Evolutionary conservation across 2,329 filamentous ascomycete genomes (phyloP).

Genomic region (Colletotrichum godetiae): DNA sequence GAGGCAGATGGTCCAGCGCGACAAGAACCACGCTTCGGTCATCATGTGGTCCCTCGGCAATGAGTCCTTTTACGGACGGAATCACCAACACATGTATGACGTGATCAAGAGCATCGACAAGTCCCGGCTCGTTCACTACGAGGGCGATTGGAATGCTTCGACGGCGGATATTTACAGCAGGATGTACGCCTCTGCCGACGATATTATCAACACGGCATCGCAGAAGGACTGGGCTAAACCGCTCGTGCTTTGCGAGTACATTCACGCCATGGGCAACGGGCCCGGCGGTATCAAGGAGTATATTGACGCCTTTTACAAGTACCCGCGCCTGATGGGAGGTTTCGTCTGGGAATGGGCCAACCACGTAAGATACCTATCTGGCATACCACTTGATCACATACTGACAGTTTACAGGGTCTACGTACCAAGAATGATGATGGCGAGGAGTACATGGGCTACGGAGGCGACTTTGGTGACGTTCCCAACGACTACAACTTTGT

Average conservation of each 20-base stretch:
- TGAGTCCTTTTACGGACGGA: conserved; percentile 76
- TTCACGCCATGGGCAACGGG: conserved; percentile 78
- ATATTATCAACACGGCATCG: conserved; percentile 52
- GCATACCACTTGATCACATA: not conserved
- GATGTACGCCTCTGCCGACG: conserved; percentile 71
- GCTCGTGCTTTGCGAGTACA: conserved; percentile 66
- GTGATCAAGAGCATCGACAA: conserved; percentile 68
- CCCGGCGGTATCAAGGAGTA: conserved; percentile 77
- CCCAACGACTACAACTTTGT: conserved; percentile 71
- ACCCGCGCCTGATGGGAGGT: conserved; percentile 66
- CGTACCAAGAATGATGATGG: conserved; percentile 55
- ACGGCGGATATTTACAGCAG: conserved; percentile 72
- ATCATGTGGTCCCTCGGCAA: conserved; percentile 81
- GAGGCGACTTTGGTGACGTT: conserved; percentile 70
- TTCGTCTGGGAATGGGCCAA: conserved; percentile 75
- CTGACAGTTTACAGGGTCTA: conserved; percentile 48
- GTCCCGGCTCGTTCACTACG: conserved; percentile 73
- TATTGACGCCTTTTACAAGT: conserved; percentile 70
- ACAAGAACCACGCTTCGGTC: conserved; percentile 70
- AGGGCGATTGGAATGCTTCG: conserved; percentile 67
- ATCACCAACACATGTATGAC: conserved; percentile 76
- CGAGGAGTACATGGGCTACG: conserved; percentile 65
- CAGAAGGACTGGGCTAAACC: conserved; percentile 63
- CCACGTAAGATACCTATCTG: conserved; percentile 51
- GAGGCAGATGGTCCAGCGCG: conserved; percentile 70